Evolutionary conservation across 1,284 basidiomycete species (phyloP), one percentile per base, ranked within the genome.

Genomic region (Sporisorium sorghi): DNA sequence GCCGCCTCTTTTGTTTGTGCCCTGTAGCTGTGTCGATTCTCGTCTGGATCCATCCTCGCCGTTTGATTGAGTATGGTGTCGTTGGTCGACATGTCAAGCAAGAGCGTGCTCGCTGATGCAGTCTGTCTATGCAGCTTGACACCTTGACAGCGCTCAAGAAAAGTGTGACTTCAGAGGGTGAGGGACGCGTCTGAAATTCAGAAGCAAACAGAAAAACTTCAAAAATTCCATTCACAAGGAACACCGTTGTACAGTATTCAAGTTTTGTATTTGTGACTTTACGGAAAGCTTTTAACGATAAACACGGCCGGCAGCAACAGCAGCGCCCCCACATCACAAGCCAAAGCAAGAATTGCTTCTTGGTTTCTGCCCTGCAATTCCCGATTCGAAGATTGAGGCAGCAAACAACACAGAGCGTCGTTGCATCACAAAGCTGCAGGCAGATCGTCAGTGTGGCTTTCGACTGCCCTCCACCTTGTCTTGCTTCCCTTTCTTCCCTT

Each of bases 261-360:
- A 11, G 8, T 17, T 28, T 40, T 46, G 53, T n/a, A 40, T 40
- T 11, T 37, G 39, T 30, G 53, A 55, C 39, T 52, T 52, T 42
- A 40, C 9, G 33, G 50, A 57, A 58, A 21, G 44, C 49, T 32
- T 43, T 23, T 46, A 17, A 37, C 37, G 21, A 50, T 62, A 63
- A 63, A 62, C 66, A 62, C 56, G 60, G 66, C 59, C 59, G 51
- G 21, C 50, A 55, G 32, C n/a, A n/a, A n/a, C n/a, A n/a, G n/a
- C n/a, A n/a, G n/a, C n/a, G n/a, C 10, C 33, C 17, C 23, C 23
- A 24, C 23, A 39, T 30, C 35, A 57, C 57, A 59, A 58, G 15
- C 28, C 23, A 37, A 51, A 40, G 21, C n/a, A 35, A 40, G 40
- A 44, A 51, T 50, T 28, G 35, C 23, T 7, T 37, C 5, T 2